Conservation (phyloP, 257 asterid species). For the Solanum tacnaense region DNA sequence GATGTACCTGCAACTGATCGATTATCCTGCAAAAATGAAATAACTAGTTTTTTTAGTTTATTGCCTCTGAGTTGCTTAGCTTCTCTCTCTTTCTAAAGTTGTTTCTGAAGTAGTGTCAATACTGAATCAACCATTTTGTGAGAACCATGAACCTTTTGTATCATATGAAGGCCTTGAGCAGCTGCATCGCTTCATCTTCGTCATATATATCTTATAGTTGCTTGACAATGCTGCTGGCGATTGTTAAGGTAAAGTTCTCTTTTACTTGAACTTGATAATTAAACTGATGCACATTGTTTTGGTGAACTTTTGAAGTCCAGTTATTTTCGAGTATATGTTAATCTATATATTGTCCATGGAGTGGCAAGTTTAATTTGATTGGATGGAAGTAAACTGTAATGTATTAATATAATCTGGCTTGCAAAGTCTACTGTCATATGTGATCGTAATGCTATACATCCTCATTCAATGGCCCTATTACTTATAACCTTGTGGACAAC, state of each 20-base stretch:
- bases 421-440: neutral
- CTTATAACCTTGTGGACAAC: neutral
- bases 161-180: conserved; percentile 99
- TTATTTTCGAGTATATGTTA: neutral
- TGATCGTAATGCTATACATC: neutral
- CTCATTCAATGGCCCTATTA: neutral
- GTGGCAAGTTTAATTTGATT: neutral
- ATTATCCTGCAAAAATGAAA: neutral
- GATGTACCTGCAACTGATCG: neutral
- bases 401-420: neutral
- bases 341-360: neutral
- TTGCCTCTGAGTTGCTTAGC: neutral
- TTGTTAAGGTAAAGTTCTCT: conserved; percentile 59
- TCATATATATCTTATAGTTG: conserved; percentile 92
- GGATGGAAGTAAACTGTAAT: neutral
- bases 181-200: conserved; percentile 93
- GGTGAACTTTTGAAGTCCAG: neutral
- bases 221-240: conserved; percentile 92
- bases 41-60: neutral
- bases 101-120: neutral
- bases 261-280: neutral
- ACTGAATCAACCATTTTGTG: conserved; percentile 14
- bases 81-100: neutral
- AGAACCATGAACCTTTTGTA: conserved; percentile 83
- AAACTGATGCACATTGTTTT: neutral